Percentiles rank a stretch among this genome's conserved stretches.
Conservation (phyloP, 306 rosid genomes). For the Dalbergia oliveri region DNA sequence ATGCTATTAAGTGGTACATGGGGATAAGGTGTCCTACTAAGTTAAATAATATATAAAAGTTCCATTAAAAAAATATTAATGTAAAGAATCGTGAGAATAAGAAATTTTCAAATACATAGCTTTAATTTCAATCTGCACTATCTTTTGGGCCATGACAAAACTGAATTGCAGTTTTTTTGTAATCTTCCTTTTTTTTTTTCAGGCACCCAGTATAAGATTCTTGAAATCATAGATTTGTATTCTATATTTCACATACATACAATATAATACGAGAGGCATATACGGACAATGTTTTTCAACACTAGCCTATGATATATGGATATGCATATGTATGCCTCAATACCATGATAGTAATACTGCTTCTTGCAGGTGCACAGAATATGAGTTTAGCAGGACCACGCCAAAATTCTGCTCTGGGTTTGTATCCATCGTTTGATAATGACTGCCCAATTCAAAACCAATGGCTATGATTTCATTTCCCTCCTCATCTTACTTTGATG, state of each 20-base stretch:
- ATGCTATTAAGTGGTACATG: neutral
- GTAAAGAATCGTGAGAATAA: neutral
- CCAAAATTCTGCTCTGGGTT: slow-evolving; percentile 59
- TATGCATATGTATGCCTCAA: slow-evolving; percentile 10
- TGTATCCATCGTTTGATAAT: slow-evolving; percentile 51
- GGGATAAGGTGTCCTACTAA: slow-evolving; percentile 37
- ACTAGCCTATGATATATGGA: slow-evolving; percentile 20
- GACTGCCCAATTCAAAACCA: slow-evolving; percentile 64
- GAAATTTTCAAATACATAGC: slow-evolving; percentile 33
- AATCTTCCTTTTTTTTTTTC: slow-evolving; percentile 42
- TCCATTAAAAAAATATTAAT: no score
- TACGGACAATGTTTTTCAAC: slow-evolving; percentile 44
- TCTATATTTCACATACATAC: slow-evolving; percentile 31
- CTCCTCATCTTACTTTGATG: neutral
- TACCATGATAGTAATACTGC: slow-evolving; percentile 41
- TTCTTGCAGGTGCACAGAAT: slow-evolving; percentile 38
- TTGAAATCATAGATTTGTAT: slow-evolving; percentile 35
- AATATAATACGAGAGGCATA: slow-evolving; percentile 12
- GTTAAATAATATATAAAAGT: neutral
- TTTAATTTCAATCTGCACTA: slow-evolving; percentile 40
- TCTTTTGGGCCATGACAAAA: slow-evolving; percentile 42
- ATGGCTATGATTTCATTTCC: slow-evolving; percentile 45
- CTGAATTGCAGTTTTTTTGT: slow-evolving; percentile 47
- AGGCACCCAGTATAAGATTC: slow-evolving; percentile 39
- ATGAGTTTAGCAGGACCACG: slow-evolving; percentile 57